Evolutionary conservation across 768 basidiomycete genomes (phyloP).

Genomic region (Strobilomyces echinocephalus): DNA sequence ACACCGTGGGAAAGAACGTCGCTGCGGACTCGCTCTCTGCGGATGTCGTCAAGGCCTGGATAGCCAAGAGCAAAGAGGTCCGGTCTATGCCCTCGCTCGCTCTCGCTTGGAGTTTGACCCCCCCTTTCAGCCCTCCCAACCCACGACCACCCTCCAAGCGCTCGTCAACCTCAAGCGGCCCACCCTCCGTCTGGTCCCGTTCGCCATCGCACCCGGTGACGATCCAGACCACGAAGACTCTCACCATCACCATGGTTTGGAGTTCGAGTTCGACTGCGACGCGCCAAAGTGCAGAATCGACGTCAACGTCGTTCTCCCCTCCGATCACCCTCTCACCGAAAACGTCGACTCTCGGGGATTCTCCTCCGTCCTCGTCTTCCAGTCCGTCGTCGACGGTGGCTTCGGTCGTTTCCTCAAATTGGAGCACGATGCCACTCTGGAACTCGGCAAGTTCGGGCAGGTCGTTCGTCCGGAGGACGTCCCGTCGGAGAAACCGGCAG

Average conservation of each 20-base stretch:
- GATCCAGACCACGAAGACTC: conserved; percentile 42
- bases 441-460: conserved; percentile 71
- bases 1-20: conserved; percentile 55
- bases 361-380: conserved; percentile 35
- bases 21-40: conserved; percentile 70
- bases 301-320: conserved; percentile 68
- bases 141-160: conserved; percentile 91
- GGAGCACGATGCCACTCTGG: conserved; percentile 74
- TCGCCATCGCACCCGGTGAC: conserved; percentile 43
- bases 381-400: conserved; percentile 68
- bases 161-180: conserved; percentile 93
- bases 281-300: conserved; percentile 79
- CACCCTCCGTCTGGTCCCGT: conserved; percentile 71
- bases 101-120: conserved; percentile 5
- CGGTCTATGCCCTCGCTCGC: background rate
- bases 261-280: conserved; percentile 91
- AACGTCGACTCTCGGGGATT: conserved; percentile 33
- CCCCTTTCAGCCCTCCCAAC: conserved; percentile 56
- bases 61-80: conserved; percentile 85
- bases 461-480: conserved; percentile 1
- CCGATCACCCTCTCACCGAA: conserved; percentile 53
- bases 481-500: conserved; percentile 7
- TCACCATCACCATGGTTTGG: conserved; percentile 69
- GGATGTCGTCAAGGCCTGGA: conserved; percentile 78
- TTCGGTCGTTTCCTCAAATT: conserved; percentile 72